These are phyloP conservation scores for Psidium guajava DNA, from an alignment of 345 rosid genomes.

Conservation along the genomic window DNA sequence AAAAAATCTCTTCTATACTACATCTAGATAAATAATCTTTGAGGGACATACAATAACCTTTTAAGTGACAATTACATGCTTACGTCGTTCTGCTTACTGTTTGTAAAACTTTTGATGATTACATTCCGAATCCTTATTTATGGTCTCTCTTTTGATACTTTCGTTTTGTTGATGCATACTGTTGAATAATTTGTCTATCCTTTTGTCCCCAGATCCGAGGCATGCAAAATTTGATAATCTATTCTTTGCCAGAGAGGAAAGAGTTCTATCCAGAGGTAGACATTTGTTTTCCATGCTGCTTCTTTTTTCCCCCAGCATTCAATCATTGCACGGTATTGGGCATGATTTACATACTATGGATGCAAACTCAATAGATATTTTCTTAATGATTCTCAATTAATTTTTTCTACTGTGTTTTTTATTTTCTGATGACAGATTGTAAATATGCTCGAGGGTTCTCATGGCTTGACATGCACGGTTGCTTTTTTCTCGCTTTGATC, in stretches of 20 bases:
- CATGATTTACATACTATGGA: no score
- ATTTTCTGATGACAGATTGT: constrained; percentile 42
- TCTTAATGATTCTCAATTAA: not conserved
- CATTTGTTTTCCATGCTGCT: not conserved
- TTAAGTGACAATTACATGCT: not conserved
- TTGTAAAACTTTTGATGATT: not conserved
- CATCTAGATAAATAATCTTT: not conserved
- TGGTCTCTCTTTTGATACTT: not conserved
- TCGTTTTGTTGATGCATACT: not conserved
- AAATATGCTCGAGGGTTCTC: constrained; percentile 72
- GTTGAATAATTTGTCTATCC: not conserved
- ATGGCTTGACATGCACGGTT: constrained; percentile 62
- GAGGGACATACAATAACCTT: not conserved
- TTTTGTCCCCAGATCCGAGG: constrained; percentile 67
- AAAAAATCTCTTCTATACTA: not conserved
- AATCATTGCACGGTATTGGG: not conserved
- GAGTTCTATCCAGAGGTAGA: constrained; percentile 87
- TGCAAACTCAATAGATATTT: not conserved
- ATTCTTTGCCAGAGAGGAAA: constrained; percentile 87
- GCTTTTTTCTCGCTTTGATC: constrained; percentile 65
- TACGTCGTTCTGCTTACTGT: not conserved
- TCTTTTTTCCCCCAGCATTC: not conserved
- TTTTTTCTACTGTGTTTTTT: not conserved
- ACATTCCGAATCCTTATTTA: not conserved
- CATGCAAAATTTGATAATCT: constrained; percentile 61